Conservation (phyloP, 306 rosid species). For the Prunus kanzakura region DNA sequence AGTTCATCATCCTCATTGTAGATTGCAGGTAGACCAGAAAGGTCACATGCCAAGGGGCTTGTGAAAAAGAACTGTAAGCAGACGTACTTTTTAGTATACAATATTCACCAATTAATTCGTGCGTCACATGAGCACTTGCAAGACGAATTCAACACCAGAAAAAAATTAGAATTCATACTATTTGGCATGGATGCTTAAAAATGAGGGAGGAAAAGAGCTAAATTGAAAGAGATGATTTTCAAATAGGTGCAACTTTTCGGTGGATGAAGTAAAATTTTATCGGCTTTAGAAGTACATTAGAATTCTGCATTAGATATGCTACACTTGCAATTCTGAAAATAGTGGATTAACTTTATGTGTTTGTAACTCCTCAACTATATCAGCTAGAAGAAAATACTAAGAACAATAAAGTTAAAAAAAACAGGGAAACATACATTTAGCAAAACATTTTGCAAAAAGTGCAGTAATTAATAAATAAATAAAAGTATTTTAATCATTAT, state of each 20-base stretch:
- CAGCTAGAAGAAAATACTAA: neutral
- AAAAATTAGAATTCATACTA: neutral
- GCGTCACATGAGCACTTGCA: conserved; percentile 3
- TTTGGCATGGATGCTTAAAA: neutral
- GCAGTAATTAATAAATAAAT: neutral
- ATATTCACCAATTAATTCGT: conserved; percentile 1
- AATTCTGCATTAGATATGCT: neutral
- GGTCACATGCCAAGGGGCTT: conserved; percentile 76
- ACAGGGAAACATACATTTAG: neutral
- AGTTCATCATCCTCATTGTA: conserved; percentile 41
- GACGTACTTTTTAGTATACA: conserved; percentile 6
- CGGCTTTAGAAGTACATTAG: neutral
- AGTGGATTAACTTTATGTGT: neutral
- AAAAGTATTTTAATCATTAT: neutral
- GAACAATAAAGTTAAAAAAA: neutral
- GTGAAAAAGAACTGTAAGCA: conserved; percentile 72
- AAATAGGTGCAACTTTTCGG: neutral
- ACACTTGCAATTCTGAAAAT: neutral
- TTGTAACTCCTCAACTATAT: neutral
- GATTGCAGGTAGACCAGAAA: conserved; percentile 65
- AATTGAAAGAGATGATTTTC: neutral
- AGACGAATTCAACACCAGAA: conserved; percentile 1
- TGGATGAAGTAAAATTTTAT: neutral
- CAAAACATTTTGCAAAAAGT: neutral
- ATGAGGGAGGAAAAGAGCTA: neutral